Base-by-base conservation (phyloP, 495 filamentous ascomycete species). In the Podospora pseudocomata region DNA sequence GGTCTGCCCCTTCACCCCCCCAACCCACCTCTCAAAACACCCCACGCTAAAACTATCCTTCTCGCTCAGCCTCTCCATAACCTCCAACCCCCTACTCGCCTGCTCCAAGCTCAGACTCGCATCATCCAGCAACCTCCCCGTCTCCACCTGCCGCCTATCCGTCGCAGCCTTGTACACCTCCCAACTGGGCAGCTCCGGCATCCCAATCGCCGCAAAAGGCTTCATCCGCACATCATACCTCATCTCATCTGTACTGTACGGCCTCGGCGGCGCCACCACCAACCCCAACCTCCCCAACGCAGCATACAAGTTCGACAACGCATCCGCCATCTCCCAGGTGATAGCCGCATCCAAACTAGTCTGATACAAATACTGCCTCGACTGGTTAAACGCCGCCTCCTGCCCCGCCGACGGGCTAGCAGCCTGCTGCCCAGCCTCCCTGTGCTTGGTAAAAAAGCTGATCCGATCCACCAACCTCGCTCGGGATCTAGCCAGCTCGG, bases 151-250 rank as follows among this genome's bases (percentile, higher is more conserved):
- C 1, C 75, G 74, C 66, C 81, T 80, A 9, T 73, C 69, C 11
- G 81, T 78, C 19, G 79, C 73, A 11, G 65, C 66, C 28, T 70
- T 72, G 71, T 91, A 91, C 26, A 88, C 84, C 4, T 87, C 85
- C 66, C 84, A 92, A 0, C 87, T 80, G 0, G 90, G 86, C n/a
- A 93, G 79, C 68, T 89, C 86, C 0, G 93, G 92, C 9, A 92
- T 78, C 23, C 84, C 82, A 55, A 97, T 86, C 5, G 79, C 73
- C 6, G 89, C 80, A 68, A 96, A 97, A 0, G 93, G 92, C 73
- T 92, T 94, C 93, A 97, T 95, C 49, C 95, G 90, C 3, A 96
- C 79, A 69, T 95, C 89, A 77, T 97, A 96, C 5, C 94, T 88
- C 28, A 94, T 79, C 39, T 76, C 76, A 67, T 92, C 86, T 30